Evolutionary conservation across 495 filamentous ascomycete genomes (phyloP).

Genomic region (Copromyces sp.): DNA sequence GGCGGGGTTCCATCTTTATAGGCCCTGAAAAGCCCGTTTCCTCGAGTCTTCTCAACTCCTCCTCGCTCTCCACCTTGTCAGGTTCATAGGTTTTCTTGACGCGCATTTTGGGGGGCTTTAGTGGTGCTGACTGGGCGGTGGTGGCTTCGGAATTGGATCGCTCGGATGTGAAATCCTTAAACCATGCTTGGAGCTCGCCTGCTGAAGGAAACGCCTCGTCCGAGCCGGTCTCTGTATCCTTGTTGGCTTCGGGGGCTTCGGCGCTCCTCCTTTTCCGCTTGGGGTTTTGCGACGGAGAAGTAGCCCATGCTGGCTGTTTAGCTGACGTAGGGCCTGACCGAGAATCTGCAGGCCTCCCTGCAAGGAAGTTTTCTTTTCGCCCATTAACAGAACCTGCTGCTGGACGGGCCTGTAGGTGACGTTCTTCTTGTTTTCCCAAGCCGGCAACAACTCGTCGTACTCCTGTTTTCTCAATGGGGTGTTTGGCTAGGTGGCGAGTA

Average conservation of each 20-base stretch:
- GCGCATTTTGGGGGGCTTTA: neutral
- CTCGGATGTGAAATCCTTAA: neutral
- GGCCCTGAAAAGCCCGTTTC: neutral
- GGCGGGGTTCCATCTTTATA: neutral
- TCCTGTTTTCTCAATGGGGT: neutral
- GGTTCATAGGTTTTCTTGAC: neutral
- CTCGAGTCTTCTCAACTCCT: neutral
- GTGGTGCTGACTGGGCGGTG: neutral
- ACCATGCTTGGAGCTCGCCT: neutral
- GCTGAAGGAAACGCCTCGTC: neutral
- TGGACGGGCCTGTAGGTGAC: neutral
- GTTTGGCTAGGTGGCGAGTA: neutral
- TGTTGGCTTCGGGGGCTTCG: neutral
- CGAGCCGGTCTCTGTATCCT: neutral
- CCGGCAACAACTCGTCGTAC: neutral
- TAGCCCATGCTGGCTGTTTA: neutral
- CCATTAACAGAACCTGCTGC: neutral
- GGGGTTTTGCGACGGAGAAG: neutral
- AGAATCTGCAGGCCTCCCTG: neutral
- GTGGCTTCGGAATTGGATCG: neutral
- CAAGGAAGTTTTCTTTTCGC: neutral
- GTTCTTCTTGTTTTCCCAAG: neutral
- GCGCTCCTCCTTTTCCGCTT: neutral
- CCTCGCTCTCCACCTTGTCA: neutral
- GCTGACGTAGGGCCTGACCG: neutral